Evolutionary conservation across 495 filamentous ascomycete species (phyloP).

Genomic region (Astrothelium macrocarpum): DNA sequence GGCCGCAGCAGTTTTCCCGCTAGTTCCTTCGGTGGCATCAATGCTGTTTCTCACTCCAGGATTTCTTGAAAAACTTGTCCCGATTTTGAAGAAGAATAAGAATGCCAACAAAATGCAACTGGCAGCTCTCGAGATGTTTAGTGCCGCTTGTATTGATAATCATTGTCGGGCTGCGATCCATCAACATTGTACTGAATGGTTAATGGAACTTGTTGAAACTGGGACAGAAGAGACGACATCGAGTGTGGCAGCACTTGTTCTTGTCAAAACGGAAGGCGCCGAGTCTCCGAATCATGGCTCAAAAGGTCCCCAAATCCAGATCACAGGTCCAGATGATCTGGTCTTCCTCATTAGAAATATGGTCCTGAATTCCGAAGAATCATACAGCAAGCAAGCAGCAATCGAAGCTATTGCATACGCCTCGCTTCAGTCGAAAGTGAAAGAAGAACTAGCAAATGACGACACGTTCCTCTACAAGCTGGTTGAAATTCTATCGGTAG

Average conservation of each 20-base stretch:
- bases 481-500: slow-evolving; percentile 51
- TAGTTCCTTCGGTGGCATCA: slow-evolving; percentile 59
- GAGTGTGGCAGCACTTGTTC: slow-evolving; percentile 72
- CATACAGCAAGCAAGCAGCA: slow-evolving; percentile 51
- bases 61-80: slow-evolving; percentile 60
- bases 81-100: slow-evolving; percentile 57
- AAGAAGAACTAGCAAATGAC: slow-evolving; percentile 66
- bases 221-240: slow-evolving; percentile 49
- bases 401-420: slow-evolving; percentile 92
- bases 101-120: slow-evolving; percentile 51
- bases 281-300: slow-evolving; percentile 9
- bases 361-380: slow-evolving; percentile 49
- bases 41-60: slow-evolving; percentile 74
- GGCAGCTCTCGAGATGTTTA: slow-evolving; percentile 76
- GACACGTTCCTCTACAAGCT: slow-evolving; percentile 54
- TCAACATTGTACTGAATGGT: slow-evolving; percentile 72
- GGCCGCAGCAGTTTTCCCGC: slow-evolving; percentile 67
- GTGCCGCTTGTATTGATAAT: slow-evolving; percentile 75
- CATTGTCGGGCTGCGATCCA: slow-evolving; percentile 68
- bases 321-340: slow-evolving; percentile 42
- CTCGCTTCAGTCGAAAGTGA: slow-evolving; percentile 71
- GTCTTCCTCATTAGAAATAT: slow-evolving; percentile 69
- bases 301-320: slow-evolving; percentile 4
- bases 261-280: slow-evolving; percentile 36
- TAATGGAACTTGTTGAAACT: slow-evolving; percentile 65